phyloP scores from a whole-genome alignment of 129 eudicot genomes.

The Flaveria linearis region DNA sequence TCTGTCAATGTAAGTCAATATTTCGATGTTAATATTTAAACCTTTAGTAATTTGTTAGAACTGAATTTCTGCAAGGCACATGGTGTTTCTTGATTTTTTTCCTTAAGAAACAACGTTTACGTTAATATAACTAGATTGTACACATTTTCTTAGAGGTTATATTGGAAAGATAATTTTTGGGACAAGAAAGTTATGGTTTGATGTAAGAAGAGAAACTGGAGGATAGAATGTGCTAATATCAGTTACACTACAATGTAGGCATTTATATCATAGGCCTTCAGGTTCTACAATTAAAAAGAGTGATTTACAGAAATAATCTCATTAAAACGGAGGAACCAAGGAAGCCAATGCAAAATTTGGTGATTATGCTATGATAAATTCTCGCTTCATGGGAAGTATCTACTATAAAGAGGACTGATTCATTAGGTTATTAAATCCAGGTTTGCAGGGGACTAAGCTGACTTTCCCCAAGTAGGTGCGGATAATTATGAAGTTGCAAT shows the following conservation, averaged over 20 bases:
- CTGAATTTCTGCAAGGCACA: not conserved
- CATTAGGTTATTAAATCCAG: constrained; percentile 41
- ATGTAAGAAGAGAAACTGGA: not conserved
- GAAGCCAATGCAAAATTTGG: constrained; percentile 11
- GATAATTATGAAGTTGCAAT: constrained; percentile 41
- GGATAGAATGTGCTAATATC: not conserved
- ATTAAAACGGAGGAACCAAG: constrained; percentile 18
- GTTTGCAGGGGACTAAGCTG: constrained; percentile 35
- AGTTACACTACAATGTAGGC: constrained; percentile 1
- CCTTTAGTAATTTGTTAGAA: not conserved
- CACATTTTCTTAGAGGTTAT: not conserved
- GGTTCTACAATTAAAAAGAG: constrained; percentile 11
- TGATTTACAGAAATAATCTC: constrained; percentile 8
- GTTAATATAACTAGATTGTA: not conserved
- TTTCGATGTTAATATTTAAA: not conserved
- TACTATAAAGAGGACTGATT: constrained; percentile 23
- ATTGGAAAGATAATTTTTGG: not conserved
- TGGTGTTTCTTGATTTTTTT: not conserved
- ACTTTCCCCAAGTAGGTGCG: constrained; percentile 23
- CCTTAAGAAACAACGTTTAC: not conserved
- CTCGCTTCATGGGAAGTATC: constrained; percentile 20
- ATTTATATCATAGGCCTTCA: constrained; percentile 12
- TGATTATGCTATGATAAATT: constrained; percentile 25
- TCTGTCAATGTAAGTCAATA: not conserved
- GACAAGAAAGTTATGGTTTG: not conserved